These are phyloP conservation scores for Cyclanthera cordifolia DNA, from an alignment of 306 rosid genomes.

Conservation along the genomic window DNA sequence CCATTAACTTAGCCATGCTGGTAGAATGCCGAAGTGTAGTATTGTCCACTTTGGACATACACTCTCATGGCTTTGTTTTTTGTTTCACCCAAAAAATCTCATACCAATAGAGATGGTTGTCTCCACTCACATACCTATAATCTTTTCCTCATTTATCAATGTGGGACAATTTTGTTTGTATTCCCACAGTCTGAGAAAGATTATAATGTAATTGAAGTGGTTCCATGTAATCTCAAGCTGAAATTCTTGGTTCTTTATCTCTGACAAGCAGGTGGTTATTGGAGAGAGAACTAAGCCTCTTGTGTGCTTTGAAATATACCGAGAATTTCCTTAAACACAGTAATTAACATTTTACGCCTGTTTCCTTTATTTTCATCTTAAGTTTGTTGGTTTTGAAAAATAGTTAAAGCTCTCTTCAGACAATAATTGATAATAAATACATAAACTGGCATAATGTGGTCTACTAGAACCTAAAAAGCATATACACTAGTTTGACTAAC, in stretches of 20 bases:
- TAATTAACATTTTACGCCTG: background rate
- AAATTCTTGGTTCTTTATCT: conserved; percentile 3
- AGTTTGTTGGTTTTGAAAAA: too few relatives aligned
- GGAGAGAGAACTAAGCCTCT: too few relatives aligned
- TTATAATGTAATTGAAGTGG: background rate
- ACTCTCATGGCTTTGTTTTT: too few relatives aligned
- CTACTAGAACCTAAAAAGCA: background rate
- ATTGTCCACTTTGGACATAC: too few relatives aligned
- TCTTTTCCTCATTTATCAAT: too few relatives aligned
- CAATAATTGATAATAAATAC: background rate
- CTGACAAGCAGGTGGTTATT: background rate
- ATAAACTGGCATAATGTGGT: background rate
- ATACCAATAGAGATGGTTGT: too few relatives aligned
- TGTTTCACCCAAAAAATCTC: too few relatives aligned
- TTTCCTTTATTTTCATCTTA: background rate
- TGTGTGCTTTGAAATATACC: background rate
- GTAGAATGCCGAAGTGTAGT: too few relatives aligned
- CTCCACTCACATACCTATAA: too few relatives aligned
- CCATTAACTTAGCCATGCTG: too few relatives aligned
- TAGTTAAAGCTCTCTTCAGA: conserved; percentile 9
- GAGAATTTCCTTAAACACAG: background rate
- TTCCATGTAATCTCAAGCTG: background rate
- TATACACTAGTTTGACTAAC: background rate
- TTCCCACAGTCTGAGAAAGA: too few relatives aligned
- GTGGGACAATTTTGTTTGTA: too few relatives aligned